A percentile compares a stretch with the other conserved stretches of the same genome.
These are phyloP conservation scores for Trichoderma koningiopsis DNA, from an alignment of 2,329 filamentous ascomycete genomes.

Conservation along the genomic window DNA sequence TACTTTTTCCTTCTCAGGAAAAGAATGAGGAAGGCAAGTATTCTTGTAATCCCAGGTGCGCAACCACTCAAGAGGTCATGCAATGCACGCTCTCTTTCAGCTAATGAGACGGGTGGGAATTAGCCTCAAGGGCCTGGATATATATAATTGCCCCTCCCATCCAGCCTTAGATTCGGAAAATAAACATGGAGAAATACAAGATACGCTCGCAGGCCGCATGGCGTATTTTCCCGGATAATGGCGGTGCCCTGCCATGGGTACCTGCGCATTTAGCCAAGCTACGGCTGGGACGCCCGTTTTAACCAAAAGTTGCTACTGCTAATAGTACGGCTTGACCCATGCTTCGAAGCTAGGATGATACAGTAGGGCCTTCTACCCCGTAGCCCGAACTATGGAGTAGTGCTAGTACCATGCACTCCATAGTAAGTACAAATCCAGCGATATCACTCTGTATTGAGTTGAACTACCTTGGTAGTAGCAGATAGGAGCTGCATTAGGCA, in stretches of 20 bases:
- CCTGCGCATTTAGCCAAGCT: conserved; percentile 20
- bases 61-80: not conserved
- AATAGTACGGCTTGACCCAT: not conserved
- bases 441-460: not conserved
- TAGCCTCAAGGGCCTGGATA: not conserved
- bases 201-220: not conserved
- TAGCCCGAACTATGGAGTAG: not conserved
- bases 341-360: not conserved
- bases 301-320: not conserved
- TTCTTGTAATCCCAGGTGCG: not conserved
- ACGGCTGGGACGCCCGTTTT: not conserved
- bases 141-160: not conserved
- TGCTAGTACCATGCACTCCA: not conserved
- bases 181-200: conserved; percentile 24
- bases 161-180: conserved; percentile 7
- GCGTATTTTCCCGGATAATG: conserved; percentile 15
- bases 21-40: not conserved
- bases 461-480: not conserved
- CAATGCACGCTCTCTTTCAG: not conserved
- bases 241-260: not conserved
- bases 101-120: not conserved
- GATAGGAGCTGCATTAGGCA: not conserved
- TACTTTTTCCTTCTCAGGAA: not conserved
- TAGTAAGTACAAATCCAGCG: not conserved
- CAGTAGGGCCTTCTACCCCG: not conserved